Base-by-base conservation (phyloP, 106 monocot species). In the Dendrobium catenatum region DNA sequence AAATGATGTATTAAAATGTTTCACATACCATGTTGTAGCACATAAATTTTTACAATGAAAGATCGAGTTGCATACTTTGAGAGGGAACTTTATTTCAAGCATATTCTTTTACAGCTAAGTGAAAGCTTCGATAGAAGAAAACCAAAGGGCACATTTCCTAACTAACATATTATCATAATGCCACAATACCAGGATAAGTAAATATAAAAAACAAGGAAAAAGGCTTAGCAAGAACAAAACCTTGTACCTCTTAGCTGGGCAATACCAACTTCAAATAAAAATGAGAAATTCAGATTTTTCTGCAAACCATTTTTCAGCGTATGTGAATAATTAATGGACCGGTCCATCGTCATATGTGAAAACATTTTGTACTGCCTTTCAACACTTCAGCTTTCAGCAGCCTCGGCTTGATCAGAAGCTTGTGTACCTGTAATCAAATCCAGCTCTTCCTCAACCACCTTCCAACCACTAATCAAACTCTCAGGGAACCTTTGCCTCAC, bases 401-500 rank as follows among this genome's bases (percentile, higher is more conserved):
- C 70, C 43, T 74, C 74, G 44, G 11, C 74, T 74, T 44, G 42
- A 44, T 33, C 27, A 75, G 59, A 49, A 27, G 49, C 86, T 48
- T 82, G 81, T 6, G 27, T 78, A 55, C 73, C 77, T 19, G 16
- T 61, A 56, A 42, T 49, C 81, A 90, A 86, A 10, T 15, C 93
- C 44, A 95, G 86, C 76, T 88, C 22, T 80, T 89, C 85, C 85
- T 88, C 90, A 3, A 96, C 22, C 78, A 86, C 85, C 82, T 85
- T 87, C 97, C 94, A 94, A 15, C 79, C 78, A 0, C 81, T 31
- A 2, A 86, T 42, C 48, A 91, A 85, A 70, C 78, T 79, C 75
- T 84, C 77, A 0, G 97, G 88, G 51, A 91, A 93, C 86, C 66
- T 90, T 81, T 83, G 75, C 82, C 58, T 91, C 85, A 98, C 81